Percentiles rank a stretch among this genome's conserved stretches.
Evolutionary conservation across 2,329 filamentous ascomycete genomes (phyloP).

Genomic region (Penicillium sp.): DNA sequence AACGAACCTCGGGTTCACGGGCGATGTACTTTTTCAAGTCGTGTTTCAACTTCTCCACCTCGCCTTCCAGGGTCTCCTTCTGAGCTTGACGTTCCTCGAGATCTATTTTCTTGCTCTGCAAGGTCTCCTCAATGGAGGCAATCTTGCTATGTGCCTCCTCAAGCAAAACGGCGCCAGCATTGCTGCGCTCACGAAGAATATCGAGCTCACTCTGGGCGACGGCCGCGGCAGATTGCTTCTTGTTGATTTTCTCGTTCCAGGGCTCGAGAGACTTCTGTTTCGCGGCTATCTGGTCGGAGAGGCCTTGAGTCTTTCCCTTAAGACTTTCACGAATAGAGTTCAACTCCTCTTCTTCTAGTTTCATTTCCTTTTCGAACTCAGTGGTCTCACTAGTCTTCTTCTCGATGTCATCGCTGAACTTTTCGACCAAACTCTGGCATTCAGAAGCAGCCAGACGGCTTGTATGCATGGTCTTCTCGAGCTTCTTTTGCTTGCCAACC

Average conservation of each 20-base stretch:
- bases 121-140: slow-evolving; percentile 67
- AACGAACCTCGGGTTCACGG: slow-evolving; percentile 78
- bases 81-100: slow-evolving; percentile 74
- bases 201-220: slow-evolving; percentile 93
- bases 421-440: slow-evolving; percentile 73
- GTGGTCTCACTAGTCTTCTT: slow-evolving; percentile 72
- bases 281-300: slow-evolving; percentile 85
- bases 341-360: slow-evolving; percentile 77
- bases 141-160: slow-evolving; percentile 83
- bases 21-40: slow-evolving; percentile 71
- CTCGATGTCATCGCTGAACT: slow-evolving; percentile 76
- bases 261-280: slow-evolving; percentile 95
- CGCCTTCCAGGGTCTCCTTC: slow-evolving; percentile 70
- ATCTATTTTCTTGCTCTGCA: slow-evolving; percentile 68
- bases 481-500: slow-evolving; percentile 85
- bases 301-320: slow-evolving; percentile 92
- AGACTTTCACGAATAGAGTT: slow-evolving; percentile 78
- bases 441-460: slow-evolving; percentile 73
- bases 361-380: slow-evolving; percentile 72
- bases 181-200: slow-evolving; percentile 86
- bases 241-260: slow-evolving; percentile 95
- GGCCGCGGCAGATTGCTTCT: slow-evolving; percentile 90
- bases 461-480: slow-evolving; percentile 80
- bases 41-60: slow-evolving; percentile 68
- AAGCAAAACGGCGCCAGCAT: slow-evolving; percentile 78